A percentile compares a stretch with the other conserved stretches of the same genome.
Conservation (phyloP, 495 filamentous ascomycete species). For the Penicillium waksmanii region DNA sequence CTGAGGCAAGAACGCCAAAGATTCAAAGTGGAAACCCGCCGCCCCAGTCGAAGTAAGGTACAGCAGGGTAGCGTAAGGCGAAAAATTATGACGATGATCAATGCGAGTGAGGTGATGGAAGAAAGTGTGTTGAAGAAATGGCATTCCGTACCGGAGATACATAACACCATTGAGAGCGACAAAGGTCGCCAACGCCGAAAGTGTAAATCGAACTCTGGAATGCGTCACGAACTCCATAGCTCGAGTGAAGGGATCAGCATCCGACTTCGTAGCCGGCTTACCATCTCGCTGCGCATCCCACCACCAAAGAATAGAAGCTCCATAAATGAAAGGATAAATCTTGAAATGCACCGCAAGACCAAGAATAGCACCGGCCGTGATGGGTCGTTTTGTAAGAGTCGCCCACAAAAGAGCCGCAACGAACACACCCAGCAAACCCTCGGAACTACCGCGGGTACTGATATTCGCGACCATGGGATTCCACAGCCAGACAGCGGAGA, state of each 20-base stretch:
- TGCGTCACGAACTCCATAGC: conserved; percentile 62
- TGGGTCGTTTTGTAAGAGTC: conserved; percentile 58
- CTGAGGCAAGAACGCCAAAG: conserved; percentile 87
- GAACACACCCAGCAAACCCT: conserved; percentile 84
- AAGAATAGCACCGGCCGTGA: conserved; percentile 73
- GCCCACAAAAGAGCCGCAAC: conserved; percentile 84
- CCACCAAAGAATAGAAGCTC: conserved; percentile 83
- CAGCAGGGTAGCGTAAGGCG: conserved; percentile 88
- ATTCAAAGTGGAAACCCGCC: conserved; percentile 62
- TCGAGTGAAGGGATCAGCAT: conserved; percentile 14
- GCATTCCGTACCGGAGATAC: conserved; percentile 70
- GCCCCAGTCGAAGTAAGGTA: conserved; percentile 74
- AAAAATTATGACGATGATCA: conserved; percentile 98
- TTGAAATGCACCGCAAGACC: conserved; percentile 94
- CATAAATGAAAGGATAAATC: conserved; percentile 98
- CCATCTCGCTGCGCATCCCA: conserved; percentile 62
- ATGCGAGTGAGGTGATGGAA: conserved; percentile 89
- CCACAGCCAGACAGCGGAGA: conserved; percentile 82
- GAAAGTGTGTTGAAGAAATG: conserved; percentile 88
- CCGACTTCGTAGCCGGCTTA: conserved; percentile 6
- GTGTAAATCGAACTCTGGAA: conserved; percentile 61
- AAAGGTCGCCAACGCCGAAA: conserved; percentile 72
- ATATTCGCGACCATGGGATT: conserved; percentile 99
- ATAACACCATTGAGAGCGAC: conserved; percentile 71
- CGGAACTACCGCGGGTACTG: conserved; percentile 89